Evolutionary conservation across 805 yeast species (phyloP).

Genomic region (Yamadazyma ubonensis): DNA sequence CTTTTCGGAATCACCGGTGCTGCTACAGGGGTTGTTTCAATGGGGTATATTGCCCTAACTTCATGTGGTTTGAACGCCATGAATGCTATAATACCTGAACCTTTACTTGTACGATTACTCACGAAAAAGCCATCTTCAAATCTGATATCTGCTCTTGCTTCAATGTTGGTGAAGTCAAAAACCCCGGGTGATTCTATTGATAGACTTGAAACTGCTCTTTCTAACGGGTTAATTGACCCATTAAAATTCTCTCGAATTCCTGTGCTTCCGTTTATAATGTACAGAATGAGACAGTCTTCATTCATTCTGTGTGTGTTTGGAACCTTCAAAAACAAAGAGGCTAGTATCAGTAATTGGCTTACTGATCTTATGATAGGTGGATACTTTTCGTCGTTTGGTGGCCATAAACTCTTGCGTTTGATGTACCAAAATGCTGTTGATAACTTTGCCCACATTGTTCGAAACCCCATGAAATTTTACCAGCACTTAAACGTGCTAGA

Average conservation of each 20-base stretch:
- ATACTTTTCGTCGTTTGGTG: conserved; percentile 39
- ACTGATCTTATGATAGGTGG: conserved; percentile 36
- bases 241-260: conserved; percentile 38
- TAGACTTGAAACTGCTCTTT: conserved; percentile 30
- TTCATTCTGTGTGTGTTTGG: conserved; percentile 6
- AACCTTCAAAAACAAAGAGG: conserved; percentile 1
- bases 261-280: conserved; percentile 37
- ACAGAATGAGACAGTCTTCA: conserved; percentile 29
- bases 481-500: conserved; percentile 16
- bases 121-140: conserved; percentile 2
- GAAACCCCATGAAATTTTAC: conserved; percentile 9
- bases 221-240: conserved; percentile 34
- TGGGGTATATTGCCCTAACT: conserved; percentile 40
- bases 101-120: conserved; percentile 26
- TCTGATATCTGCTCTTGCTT: conserved; percentile 8
- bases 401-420: conserved; percentile 27
- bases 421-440: conserved; percentile 14
- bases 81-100: conserved; percentile 36
- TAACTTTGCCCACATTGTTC: conserved; percentile 6
- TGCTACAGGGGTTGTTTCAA: conserved; percentile 37
- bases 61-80: conserved; percentile 37
- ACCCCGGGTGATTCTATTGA: conserved; percentile 16
- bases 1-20: conserved; percentile 40
- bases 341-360: conserved; percentile 19
- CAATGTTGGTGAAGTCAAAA: conserved; percentile 13